Base-by-base conservation (phyloP, 1,139 yeast genomes). In the Blastobotrys serpentis region DNA sequence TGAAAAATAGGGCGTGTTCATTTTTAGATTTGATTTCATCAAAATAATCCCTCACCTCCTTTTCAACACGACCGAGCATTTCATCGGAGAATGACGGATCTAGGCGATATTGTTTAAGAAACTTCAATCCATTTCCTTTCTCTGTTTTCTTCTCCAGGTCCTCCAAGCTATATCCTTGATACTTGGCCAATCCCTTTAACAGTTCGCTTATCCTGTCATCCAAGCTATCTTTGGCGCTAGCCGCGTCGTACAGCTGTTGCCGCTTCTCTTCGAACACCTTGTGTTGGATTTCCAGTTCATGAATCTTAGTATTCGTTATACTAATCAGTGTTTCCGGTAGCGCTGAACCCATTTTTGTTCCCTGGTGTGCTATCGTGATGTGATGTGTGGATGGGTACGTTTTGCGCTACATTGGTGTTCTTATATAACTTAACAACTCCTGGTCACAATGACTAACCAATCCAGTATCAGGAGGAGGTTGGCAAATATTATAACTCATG, bases 1-100 rank as follows among this genome's bases (percentile, higher is more conserved):
- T 53, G 21, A 54, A 44, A 16, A 55, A 49, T 22, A 42, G 34
- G 10, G 58, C 50, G 36, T 51, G 54, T 26, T 47, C 33, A 47
- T 54, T 46, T 19, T 47, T 50, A 23, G 38, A 39, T 2, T 38
- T 26, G 13, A 42, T 50, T 19, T 29, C 19, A n/a, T 49, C 44
- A 7, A 55, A 23, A 2, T 48, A 46, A 23, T 42, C 40, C 3
- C 43, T 17, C 2, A 52, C 26, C 17, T 42, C 37, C 4, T 22
- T 14, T 22, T 48, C 46, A 49, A 51, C 42, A 21, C 41, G 38
- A n/a, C 22, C 30, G 25, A 47, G 14, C 21, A 42, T 18, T 2
- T 19, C 33, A 11, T 33, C 43, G 8, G 50, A 44, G n/a, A 48
- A 29, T 4, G 48, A 41, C 29, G 37, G 33, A 40, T 49, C 45